A percentile compares a stretch with the other conserved stretches of the same genome.
Conservation (phyloP, 176 grass and related monocot genomes). For the Carex parvula region DNA sequence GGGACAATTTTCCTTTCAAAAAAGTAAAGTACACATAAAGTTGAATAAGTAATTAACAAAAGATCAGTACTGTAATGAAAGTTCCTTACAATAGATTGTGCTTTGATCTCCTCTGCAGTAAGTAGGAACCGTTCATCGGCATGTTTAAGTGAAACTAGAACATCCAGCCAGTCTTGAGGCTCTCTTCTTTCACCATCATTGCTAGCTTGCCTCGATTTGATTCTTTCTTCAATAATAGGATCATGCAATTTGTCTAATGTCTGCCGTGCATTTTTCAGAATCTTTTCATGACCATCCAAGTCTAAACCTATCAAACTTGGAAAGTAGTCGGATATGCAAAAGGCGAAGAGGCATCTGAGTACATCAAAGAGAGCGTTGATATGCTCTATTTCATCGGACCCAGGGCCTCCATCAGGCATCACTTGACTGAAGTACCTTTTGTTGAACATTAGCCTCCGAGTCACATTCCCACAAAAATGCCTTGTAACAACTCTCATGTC, state of each 20-base stretch:
- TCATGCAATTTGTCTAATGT: conserved; percentile 27
- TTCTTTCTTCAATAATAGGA: conserved; percentile 29
- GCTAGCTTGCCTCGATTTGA: not conserved
- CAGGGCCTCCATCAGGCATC: not conserved
- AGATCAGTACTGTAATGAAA: not conserved
- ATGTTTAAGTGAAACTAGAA: conserved; percentile 17
- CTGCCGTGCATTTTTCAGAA: not conserved
- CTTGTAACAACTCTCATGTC: conserved; percentile 27
- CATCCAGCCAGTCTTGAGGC: conserved; percentile 18
- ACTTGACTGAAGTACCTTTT: conserved; percentile 24
- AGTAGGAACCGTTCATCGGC: not conserved
- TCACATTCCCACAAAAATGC: conserved; percentile 39
- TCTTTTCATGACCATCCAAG: conserved; percentile 40
- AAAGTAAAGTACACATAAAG: not conserved
- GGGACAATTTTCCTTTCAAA: no score
- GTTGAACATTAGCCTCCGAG: conserved; percentile 35
- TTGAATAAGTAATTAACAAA: not conserved
- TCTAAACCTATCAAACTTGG: conserved; percentile 29
- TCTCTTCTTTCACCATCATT: not conserved
- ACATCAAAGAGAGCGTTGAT: conserved; percentile 20
- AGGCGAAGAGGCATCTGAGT: conserved; percentile 26
- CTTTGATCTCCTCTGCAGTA: conserved; percentile 24
- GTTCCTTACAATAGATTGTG: conserved; percentile 4
- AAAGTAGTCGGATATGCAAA: conserved; percentile 44
- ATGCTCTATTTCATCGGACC: conserved; percentile 38